Base-by-base conservation (phyloP, 179 eudicot species). In the Gypsophila paniculata region DNA sequence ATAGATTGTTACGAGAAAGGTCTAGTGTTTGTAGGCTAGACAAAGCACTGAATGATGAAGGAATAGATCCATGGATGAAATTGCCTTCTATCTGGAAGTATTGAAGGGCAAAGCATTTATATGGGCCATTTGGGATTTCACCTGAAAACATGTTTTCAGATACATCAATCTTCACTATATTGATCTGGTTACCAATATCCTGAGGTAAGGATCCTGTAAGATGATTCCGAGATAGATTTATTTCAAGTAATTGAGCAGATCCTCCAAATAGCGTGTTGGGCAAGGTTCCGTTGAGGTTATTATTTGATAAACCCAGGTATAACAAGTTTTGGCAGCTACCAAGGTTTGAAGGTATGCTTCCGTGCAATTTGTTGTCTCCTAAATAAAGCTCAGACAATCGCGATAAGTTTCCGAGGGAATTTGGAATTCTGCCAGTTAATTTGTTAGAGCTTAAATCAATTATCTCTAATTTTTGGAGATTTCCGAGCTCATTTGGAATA, bases 341-440 rank as follows among this genome's bases (percentile, higher is more conserved):
- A 23, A 74, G 72, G 36, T 25, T 32, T n/a, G 82, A 46, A 18
- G 82, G 78, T 65, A 79, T 70, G 19, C 38, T n/a, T 17, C 82
- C 78, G 36, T 65, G 57, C 2, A 78, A 49, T 18, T 52, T 65
- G 66, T 79, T 79, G 13, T 19, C 19, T 8, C 6, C 4, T 38
- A 74, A 36, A 25, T 44, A 8, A 36, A 79, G 63, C 4, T 2
- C 18, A 4, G 23, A 23, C 44, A 79, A 18, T 13, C 15, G 48
- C 3, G 82, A 34, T 18, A 79, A 48, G 11, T 71, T 79, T 42
- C 78, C 78, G 0, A 70, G 13, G 34, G 74, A 73, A 5, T 23
- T 18, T 3, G 81, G 81, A 63, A 73, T 78, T 23, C 1, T 54
- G 29, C 78, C 78, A 4, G 46, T 49, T 15, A 80, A 23, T 7